Conservation (phyloP, 495 filamentous ascomycete species). For the Filosporella fistucella region DNA sequence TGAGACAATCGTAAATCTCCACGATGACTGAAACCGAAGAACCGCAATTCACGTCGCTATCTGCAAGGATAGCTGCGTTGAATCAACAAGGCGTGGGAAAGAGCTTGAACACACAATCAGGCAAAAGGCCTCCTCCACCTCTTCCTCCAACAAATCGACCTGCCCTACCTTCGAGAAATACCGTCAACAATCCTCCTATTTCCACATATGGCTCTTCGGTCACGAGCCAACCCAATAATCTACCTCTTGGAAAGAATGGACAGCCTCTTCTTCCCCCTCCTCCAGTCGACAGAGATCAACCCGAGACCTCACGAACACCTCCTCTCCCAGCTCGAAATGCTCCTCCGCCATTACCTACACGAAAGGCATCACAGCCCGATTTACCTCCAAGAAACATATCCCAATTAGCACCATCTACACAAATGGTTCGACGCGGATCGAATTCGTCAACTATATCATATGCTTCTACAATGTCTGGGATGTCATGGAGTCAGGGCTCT, state of each 20-base stretch:
- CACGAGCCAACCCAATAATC: conserved; percentile 13
- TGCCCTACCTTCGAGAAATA: conserved; percentile 17
- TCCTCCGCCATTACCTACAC: conserved; percentile 21
- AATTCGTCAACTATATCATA: conserved; percentile 20
- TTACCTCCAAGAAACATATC: conserved; percentile 17
- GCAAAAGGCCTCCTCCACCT: conserved; percentile 43
- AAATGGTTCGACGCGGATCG: conserved; percentile 8
- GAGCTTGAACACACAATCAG: conserved; percentile 41
- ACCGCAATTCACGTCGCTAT: conserved; percentile 48
- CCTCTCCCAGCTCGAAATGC: conserved; percentile 21
- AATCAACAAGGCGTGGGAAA: conserved; percentile 30
- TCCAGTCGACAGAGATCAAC: conserved; percentile 34
- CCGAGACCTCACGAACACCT: conserved; percentile 5
- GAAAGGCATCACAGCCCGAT: conserved; percentile 18
- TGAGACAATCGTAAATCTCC: not conserved
- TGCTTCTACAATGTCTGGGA: conserved; percentile 17
- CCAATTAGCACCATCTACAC: conserved; percentile 6
- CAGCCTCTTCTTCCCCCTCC: conserved; percentile 43
- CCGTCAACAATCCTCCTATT: conserved; percentile 22
- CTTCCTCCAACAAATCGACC: conserved; percentile 35
- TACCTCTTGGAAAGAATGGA: conserved; percentile 10
- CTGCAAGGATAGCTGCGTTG: conserved; percentile 50
- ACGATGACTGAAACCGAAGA: conserved; percentile 51
- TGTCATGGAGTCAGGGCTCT: conserved; percentile 16
- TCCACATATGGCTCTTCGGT: conserved; percentile 20